Conservation (phyloP, 768 basidiomycete genomes). For the Gloeopeniophorella convolvens region DNA sequence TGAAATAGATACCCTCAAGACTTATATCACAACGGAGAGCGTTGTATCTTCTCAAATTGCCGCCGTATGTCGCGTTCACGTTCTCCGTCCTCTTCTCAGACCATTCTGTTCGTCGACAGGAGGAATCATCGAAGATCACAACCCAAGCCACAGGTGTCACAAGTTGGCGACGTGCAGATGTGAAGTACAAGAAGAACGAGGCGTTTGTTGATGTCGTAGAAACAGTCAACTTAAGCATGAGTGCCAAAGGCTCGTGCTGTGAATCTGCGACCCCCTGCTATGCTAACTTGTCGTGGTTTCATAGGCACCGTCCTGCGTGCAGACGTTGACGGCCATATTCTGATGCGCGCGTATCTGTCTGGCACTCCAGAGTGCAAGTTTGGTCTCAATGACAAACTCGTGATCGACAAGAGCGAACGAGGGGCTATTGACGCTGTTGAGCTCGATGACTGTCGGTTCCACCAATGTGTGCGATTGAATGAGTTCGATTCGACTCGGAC, state of each 20-base stretch:
- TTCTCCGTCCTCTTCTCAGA: not conserved
- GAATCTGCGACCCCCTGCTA: not conserved
- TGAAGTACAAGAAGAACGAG: constrained; percentile 99
- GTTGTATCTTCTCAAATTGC: constrained; percentile 82
- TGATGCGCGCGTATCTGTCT: constrained; percentile 95
- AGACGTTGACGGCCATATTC: constrained; percentile 95
- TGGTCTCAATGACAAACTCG: constrained; percentile 96
- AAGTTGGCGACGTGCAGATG: constrained; percentile 91
- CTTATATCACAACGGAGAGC: constrained; percentile 97
- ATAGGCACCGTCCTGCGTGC: constrained; percentile 86
- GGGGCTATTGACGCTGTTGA: constrained; percentile 75
- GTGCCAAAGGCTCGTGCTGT: constrained; percentile 71
- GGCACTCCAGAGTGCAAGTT: constrained; percentile 99
- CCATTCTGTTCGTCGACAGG: constrained; percentile 41
- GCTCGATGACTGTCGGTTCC: constrained; percentile 96
- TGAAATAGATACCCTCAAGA: constrained; percentile 95
- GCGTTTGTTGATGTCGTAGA: constrained; percentile 99
- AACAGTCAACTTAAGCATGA: constrained; percentile 94
- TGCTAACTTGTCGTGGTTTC: not conserved
- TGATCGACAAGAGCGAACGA: constrained; percentile 78
- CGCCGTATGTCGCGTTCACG: constrained; percentile 45
- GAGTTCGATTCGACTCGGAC: constrained; percentile 92
- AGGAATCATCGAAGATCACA: constrained; percentile 96
- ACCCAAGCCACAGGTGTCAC: constrained; percentile 95
- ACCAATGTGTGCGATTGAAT: constrained; percentile 93